Evolutionary conservation across 257 asterid species (phyloP).

Genomic region (Solanum medicagineum): DNA sequence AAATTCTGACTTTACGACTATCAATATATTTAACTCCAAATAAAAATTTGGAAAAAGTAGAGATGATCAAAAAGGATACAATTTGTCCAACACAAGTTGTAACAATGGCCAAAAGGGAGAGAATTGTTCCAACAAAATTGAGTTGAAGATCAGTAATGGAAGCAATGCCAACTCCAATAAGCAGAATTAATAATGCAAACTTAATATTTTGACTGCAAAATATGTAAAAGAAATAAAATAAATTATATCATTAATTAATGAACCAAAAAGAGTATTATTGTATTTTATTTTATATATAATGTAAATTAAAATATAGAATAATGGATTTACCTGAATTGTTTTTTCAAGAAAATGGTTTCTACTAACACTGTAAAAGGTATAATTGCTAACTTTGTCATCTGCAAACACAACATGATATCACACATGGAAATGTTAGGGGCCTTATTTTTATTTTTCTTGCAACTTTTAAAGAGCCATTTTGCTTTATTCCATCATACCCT

Average conservation of each 20-base stretch:
- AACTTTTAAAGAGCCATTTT: no score
- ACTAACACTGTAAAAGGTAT: slow-evolving; percentile 83
- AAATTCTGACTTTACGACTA: accelerated
- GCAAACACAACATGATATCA: neutral
- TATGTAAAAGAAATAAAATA: neutral
- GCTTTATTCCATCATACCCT: no score
- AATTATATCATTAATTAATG: neutral
- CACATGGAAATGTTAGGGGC: neutral
- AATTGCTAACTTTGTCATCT: slow-evolving; percentile 95
- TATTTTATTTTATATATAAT: neutral
- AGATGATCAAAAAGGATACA: slow-evolving; percentile 24
- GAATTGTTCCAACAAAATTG: slow-evolving; percentile 68
- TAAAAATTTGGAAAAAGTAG: neutral
- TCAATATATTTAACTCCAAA: neutral
- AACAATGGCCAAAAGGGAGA: slow-evolving; percentile 71
- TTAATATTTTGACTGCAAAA: slow-evolving; percentile 61
- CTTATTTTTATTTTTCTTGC: neutral
- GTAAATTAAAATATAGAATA: neutral
- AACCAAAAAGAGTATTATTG: neutral
- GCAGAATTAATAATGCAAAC: slow-evolving; percentile 46
- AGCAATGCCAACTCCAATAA: slow-evolving; percentile 81
- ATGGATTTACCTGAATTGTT: slow-evolving; percentile 57
- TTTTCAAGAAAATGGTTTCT: slow-evolving; percentile 69
- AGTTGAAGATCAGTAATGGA: slow-evolving; percentile 89
- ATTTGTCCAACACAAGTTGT: slow-evolving; percentile 93